These are phyloP conservation scores for Austropuccinia psidii DNA, from an alignment of 1,284 basidiomycete genomes.

Conservation along the genomic window DNA sequence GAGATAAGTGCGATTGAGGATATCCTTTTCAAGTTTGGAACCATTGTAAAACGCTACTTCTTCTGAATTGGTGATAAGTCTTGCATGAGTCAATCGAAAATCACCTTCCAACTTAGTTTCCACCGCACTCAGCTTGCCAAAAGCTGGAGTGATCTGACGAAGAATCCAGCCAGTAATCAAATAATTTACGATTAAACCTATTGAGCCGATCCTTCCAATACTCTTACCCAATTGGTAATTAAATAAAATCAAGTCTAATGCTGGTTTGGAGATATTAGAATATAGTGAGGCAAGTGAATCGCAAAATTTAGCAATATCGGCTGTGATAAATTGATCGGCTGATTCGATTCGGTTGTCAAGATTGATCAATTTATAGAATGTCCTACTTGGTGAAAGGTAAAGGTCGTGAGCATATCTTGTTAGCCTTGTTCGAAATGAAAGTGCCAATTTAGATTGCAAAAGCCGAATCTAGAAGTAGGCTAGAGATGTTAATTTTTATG, in stretches of 20 bases:
- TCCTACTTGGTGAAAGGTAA: slow-evolving; percentile 66
- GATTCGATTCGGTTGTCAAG: slow-evolving; percentile 44
- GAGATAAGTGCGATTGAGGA: slow-evolving; percentile 70
- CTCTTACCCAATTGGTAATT: slow-evolving; percentile 81
- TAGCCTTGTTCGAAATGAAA: slow-evolving; percentile 74
- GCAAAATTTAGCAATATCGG: slow-evolving; percentile 84
- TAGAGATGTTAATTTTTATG: slow-evolving; percentile 25
- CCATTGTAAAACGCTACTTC: slow-evolving; percentile 96
- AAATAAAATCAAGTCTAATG: slow-evolving; percentile 84
- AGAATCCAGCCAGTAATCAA: slow-evolving; percentile 75
- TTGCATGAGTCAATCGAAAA: slow-evolving; percentile 76
- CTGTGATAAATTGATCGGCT: slow-evolving; percentile 60
- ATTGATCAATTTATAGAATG: slow-evolving; percentile 54
- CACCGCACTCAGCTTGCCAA: slow-evolving; percentile 80
- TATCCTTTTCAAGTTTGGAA: slow-evolving; percentile 71
- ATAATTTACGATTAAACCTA: slow-evolving; percentile 74
- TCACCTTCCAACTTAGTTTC: slow-evolving; percentile 79
- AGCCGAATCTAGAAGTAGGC: slow-evolving; percentile 62
- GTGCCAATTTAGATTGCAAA: slow-evolving; percentile 79
- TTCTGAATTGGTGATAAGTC: slow-evolving; percentile 83
- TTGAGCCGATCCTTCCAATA: slow-evolving; percentile 66
- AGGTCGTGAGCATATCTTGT: slow-evolving; percentile 88
- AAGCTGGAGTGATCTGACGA: slow-evolving; percentile 77
- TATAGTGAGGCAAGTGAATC: slow-evolving; percentile 81
- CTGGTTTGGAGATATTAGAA: slow-evolving; percentile 68